phyloP scores from a whole-genome alignment of 495 filamentous ascomycete genomes.

The Penicillium goetzii region DNA sequence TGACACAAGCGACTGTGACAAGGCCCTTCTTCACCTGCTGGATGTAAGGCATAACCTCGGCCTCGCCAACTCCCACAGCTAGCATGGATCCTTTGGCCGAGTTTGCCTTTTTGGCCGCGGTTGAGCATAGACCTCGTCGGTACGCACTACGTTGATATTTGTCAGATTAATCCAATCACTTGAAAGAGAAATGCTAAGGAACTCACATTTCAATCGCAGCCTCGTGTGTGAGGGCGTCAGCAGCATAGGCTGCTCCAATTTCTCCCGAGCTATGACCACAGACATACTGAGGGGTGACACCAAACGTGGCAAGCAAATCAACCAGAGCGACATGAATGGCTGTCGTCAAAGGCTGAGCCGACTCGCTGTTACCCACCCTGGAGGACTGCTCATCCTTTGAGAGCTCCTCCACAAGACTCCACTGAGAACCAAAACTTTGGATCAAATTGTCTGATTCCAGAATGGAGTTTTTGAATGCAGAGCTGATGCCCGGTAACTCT shows the following conservation, averaged over 20 bases:
- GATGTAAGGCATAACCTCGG: background rate
- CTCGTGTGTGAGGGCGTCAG: background rate
- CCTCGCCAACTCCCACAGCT: constrained; percentile 1
- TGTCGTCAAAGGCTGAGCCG: constrained; percentile 2
- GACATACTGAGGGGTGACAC: background rate
- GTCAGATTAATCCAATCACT: background rate
- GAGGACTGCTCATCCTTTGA: background rate
- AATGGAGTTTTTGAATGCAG: constrained; percentile 10
- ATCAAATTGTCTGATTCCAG: background rate
- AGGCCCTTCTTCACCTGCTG: background rate
- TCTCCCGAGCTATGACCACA: constrained; percentile 9
- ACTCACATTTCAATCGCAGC: constrained; percentile 8
- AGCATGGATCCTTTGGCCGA: constrained; percentile 1
- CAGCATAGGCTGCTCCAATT: constrained; percentile 11
- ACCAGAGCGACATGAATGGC: constrained; percentile 10
- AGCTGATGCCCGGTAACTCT: constrained; percentile 4
- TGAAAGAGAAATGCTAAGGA: background rate
- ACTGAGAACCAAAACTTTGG: constrained; percentile 1
- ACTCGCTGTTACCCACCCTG: constrained; percentile 4
- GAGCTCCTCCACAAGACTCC: constrained; percentile 12
- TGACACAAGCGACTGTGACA: constrained; percentile 8
- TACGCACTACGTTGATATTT: background rate
- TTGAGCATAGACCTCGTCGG: constrained; percentile 4
- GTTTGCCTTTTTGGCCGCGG: constrained; percentile 6
- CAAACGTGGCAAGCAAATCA: constrained; percentile 1